These are phyloP conservation scores for Rhynchospora tenuis DNA, from an alignment of 176 grass and related monocot genomes.

Conservation along the genomic window DNA sequence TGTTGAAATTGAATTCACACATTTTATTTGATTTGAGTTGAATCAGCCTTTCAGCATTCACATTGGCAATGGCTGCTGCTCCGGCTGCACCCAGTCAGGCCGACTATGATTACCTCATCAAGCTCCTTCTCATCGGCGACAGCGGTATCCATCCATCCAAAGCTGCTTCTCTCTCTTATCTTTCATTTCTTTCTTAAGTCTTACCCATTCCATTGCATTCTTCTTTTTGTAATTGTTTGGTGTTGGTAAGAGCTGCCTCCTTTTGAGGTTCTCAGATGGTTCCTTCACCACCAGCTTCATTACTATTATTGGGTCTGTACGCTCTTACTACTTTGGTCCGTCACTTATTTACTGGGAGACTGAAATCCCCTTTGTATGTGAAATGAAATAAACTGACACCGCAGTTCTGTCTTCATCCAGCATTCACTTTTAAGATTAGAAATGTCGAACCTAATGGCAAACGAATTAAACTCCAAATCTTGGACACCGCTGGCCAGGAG, in stretches of 20 bases:
- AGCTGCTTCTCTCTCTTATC: not conserved
- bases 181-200: not conserved
- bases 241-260: conserved; percentile 11
- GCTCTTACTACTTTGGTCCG: too few relatives aligned
- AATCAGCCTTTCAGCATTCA: too few relatives aligned
- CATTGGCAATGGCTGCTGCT: conserved; percentile 10
- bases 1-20: too few relatives aligned
- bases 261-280: conserved; percentile 11
- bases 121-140: conserved; percentile 3
- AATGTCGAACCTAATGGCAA: conserved; percentile 62
- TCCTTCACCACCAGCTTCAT: conserved; percentile 9
- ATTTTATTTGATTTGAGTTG: too few relatives aligned
- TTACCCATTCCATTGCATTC: not conserved
- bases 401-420: conserved; percentile 19
- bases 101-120: conserved; percentile 4
- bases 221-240: not conserved
- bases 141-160: not conserved
- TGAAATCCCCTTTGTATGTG: too few relatives aligned
- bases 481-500: conserved; percentile 71
- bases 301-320: conserved; percentile 6
- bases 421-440: conserved; percentile 70
- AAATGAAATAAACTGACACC: not conserved
- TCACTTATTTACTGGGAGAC: too few relatives aligned
- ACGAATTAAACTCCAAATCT: conserved; percentile 68
- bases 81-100: not conserved